Conservation (phyloP, 1,284 basidiomycete genomes). For the Puccinia horiana region DNA sequence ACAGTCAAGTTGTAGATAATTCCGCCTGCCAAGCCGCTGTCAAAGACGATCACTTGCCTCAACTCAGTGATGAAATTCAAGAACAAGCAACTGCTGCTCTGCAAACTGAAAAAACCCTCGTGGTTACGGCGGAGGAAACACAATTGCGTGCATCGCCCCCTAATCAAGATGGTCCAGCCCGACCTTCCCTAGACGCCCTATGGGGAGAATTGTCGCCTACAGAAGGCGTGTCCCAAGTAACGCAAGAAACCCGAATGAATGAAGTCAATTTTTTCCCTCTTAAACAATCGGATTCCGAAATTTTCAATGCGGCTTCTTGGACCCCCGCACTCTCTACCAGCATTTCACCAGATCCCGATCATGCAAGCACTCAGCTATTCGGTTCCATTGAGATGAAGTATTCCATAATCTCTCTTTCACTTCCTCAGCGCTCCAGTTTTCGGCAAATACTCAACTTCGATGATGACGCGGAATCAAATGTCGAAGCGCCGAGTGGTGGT, state of each 20-base stretch:
- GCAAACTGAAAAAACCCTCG: background rate
- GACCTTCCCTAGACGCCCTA: background rate
- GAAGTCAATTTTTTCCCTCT: constrained; percentile 32
- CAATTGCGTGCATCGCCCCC: background rate
- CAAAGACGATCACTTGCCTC: background rate
- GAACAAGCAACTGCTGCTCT: background rate
- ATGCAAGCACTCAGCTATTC: background rate
- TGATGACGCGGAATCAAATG: background rate
- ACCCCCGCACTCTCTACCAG: constrained; percentile 14
- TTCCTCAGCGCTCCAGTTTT: constrained; percentile 18
- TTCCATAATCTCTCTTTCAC: constrained; percentile 4
- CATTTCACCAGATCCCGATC: background rate
- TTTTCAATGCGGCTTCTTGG: constrained; percentile 21
- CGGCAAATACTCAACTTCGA: constrained; percentile 26
- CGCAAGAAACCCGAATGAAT: constrained; percentile 20
- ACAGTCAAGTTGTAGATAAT: background rate
- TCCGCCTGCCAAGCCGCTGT: background rate
- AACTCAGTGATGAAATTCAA: background rate
- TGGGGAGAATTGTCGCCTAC: constrained; percentile 25
- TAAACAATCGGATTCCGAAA: background rate
- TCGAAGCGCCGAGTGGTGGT: background rate
- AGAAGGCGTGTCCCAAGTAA: background rate
- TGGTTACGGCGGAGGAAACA: background rate
- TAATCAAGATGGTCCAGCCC: background rate
- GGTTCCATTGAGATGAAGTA: background rate